These are phyloP conservation scores for Naumovozyma dairenensis DNA, from an alignment of 805 yeast genomes.

Conservation along the genomic window DNA sequence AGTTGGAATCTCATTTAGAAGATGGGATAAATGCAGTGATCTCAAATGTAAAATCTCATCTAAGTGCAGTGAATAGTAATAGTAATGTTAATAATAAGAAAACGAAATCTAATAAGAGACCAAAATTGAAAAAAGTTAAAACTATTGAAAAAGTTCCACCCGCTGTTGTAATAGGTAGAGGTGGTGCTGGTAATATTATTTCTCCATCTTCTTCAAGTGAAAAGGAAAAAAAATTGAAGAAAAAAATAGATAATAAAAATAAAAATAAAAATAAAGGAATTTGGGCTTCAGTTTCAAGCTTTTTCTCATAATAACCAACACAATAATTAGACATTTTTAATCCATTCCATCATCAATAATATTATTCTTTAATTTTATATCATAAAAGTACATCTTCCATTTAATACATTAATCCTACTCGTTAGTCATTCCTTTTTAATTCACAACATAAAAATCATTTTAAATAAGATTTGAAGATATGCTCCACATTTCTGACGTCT, in stretches of 20 bases:
- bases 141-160: neutral
- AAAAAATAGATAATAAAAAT: constrained; percentile 4
- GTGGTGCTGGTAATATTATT: constrained; percentile 30
- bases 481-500: too few species aligned
- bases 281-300: constrained; percentile 10
- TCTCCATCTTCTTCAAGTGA: constrained; percentile 18
- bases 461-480: too few species aligned
- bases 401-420: too few species aligned
- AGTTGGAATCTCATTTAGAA: neutral
- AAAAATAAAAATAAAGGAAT: constrained; percentile 8
- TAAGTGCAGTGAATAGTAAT: neutral
- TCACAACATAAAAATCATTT: too few species aligned
- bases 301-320: constrained; percentile 12
- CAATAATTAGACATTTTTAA: too few species aligned
- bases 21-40: neutral
- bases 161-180: constrained; percentile 25
- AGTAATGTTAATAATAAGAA: neutral
- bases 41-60: neutral
- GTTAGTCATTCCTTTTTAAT: too few species aligned
- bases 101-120: neutral
- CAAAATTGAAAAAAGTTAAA: neutral
- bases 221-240: constrained; percentile 3
- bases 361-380: too few species aligned
- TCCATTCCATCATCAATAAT: too few species aligned
- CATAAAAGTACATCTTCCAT: too few species aligned